Conservation (phyloP, 2,329 filamentous ascomycete species). For the Aspergillus caelatus region DNA sequence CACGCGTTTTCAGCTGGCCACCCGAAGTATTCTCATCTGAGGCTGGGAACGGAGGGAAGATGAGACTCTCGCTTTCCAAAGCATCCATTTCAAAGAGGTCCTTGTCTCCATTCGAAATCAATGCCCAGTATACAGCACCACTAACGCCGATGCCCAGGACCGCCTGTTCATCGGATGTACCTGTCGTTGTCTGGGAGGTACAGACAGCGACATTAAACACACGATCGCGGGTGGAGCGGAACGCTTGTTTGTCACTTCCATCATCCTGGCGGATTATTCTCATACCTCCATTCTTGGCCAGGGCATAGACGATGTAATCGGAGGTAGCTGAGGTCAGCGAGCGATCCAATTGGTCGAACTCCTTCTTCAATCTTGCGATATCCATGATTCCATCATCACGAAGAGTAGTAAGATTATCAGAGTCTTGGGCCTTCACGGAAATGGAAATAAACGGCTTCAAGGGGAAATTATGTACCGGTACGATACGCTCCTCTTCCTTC, state of each 20-base stretch:
- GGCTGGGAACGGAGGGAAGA: conserved; percentile 81
- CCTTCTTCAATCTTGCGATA: conserved; percentile 92
- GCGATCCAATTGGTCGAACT: conserved; percentile 95
- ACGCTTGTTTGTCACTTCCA: conserved; percentile 87
- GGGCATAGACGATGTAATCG: conserved; percentile 90
- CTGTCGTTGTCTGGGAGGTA: conserved; percentile 59
- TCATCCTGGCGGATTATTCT: conserved; percentile 93
- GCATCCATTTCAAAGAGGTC: conserved; percentile 78
- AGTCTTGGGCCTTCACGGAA: conserved; percentile 55
- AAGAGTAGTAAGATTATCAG: conserved; percentile 60
- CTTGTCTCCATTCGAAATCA: conserved; percentile 74
- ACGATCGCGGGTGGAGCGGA: conserved; percentile 86
- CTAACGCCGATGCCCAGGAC: conserved; percentile 93
- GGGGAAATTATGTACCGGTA: conserved; percentile 91
- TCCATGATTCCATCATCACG: conserved; percentile 83
- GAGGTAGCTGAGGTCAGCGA: conserved; percentile 87
- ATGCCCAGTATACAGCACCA: conserved; percentile 94
- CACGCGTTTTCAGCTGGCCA: conserved; percentile 92
- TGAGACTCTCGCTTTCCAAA: conserved; percentile 82
- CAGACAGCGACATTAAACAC: conserved; percentile 93
- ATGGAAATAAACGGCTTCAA: conserved; percentile 97
- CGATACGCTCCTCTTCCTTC: conserved; percentile 64
- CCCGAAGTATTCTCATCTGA: conserved; percentile 90
- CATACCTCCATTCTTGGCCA: conserved; percentile 89
- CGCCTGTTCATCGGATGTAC: conserved; percentile 68